Evolutionary conservation across 495 filamentous ascomycete genomes (phyloP), one percentile per base, ranked within the genome.

Genomic region (Melanomma pulvis-pyrius): DNA sequence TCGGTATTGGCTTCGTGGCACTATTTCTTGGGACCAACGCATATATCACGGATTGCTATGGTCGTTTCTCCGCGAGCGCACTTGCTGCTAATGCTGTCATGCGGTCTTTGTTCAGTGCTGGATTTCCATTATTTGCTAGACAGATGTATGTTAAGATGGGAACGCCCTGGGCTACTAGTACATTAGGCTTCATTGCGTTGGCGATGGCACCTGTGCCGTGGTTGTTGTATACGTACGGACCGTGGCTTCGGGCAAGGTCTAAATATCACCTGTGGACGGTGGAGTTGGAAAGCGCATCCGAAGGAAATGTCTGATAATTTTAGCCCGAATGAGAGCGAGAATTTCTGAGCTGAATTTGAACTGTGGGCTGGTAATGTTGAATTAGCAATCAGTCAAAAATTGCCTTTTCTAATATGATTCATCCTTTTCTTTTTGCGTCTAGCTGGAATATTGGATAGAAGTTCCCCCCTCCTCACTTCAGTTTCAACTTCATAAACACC

Each of bases 401-500:
- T n/a, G n/a, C n/a, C n/a, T n/a, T n/a, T n/a, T n/a, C n/a, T n/a
- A n/a, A n/a, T n/a, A n/a, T n/a, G n/a, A n/a, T n/a, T n/a, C n/a
- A n/a, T n/a, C n/a, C n/a, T n/a, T n/a, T n/a, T n/a, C n/a, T n/a
- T n/a, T n/a, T n/a, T n/a, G n/a, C n/a, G n/a, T n/a, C n/a, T n/a
- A n/a, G n/a, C n/a, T n/a, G n/a, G n/a, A 41, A 41, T 41, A 41
- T 41, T 41, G 34, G 34, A 41, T 17, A n/a, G 8, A 44, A n/a
- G 39, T 44, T 12, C 3, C 22, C 15, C 2, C 48, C 15, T 53
- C 50, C 39, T 57, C 28, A 36, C 17, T 44, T 25, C 57, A 71
- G 25, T 21, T 21, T 41, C 58, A 56, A 49, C 58, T 41, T 71
- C 65, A 75, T 55, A 66, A 81, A 82, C 0, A 70, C 63, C 3